Base-by-base conservation (phyloP, 73 alveolate species). In the Paramecium sexaurelia region DNA sequence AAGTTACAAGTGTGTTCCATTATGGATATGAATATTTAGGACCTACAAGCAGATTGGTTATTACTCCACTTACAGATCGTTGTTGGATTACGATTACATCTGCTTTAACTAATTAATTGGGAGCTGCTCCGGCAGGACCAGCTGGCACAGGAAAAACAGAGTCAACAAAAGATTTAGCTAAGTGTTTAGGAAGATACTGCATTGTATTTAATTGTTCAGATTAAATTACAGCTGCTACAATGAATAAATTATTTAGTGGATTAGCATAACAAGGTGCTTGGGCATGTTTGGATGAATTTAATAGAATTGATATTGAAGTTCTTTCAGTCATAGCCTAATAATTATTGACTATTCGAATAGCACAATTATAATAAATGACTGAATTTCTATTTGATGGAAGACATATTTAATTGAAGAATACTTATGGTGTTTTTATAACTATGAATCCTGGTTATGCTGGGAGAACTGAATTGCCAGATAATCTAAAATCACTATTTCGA, bases 401-500 rank as follows among this genome's bases (percentile, higher is more conserved):
- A 66, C 92, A 92, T 33, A 96, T 96, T 75, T 71, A 32, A 71
- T 35, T 71, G 26, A 94, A 96, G 84, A 95, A 95, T 26, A 92
- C 98, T 85, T 97, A 96, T 85, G 99, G 99, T 32, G 99, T 97
- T 7, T 97, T 97, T 92, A 96, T 97, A 43, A 97, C 99, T 0
- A 97, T 97, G 99, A 97, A 97, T 87, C 99, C 99, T 17, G 99
- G 99, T 19, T 97, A 97, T 96, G 99, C 98, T 47, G 99, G 99
- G 32, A 96, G 99, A 98, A 98, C 99, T 37, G 99, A 98, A 92
- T 94, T 98, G 27, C 99, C 99, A 26, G 99, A 98, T 92, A 98
- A 98, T 87, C 78, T 97, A 8, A 96, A 97, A 85, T 94, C 97
- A 3, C 93, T 97, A 19, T 97, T 97, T 85, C 93, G 99, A 92